Evolutionary conservation across 225 moss, liverwort and hornwort species (phyloP).

Genomic region (Polytrichum formosum): DNA sequence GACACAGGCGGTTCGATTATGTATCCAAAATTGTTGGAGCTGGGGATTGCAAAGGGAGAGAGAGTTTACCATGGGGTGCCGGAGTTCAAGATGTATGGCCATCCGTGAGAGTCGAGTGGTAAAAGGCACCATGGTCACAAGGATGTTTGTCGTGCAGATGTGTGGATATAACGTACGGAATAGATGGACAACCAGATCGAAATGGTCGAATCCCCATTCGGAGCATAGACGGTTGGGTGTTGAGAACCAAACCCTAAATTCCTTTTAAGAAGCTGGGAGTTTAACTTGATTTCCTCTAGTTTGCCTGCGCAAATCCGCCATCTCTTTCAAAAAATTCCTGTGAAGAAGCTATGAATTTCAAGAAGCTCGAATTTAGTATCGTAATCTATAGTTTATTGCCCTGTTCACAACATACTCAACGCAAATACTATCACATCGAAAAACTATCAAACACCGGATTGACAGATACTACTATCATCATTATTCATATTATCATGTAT

Average conservation of each 20-base stretch:
- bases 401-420: too few species aligned
- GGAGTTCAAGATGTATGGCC: slow-evolving; percentile 19
- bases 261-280: too few species aligned
- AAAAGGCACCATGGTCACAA: slow-evolving; percentile 19
- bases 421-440: too few species aligned
- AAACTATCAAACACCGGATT: too few species aligned
- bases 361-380: too few species aligned
- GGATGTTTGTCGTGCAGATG: slow-evolving; percentile 40
- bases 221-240: slow-evolving; percentile 25
- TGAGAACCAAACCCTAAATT: slow-evolving; percentile 10
- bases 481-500: too few species aligned
- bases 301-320: background rate
- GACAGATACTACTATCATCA: too few species aligned
- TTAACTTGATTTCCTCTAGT: slow-evolving; percentile 2
- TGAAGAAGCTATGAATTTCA: too few species aligned
- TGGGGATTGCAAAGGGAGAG: slow-evolving; percentile 12
- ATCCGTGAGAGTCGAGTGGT: background rate
- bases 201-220: background rate
- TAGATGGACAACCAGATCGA: fast-evolving
- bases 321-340: background rate
- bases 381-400: too few species aligned
- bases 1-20: slow-evolving; percentile 19
- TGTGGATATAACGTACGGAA: slow-evolving; percentile 22
- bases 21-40: slow-evolving; percentile 30
- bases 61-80: slow-evolving; percentile 14